Percentiles rank a stretch among this genome's conserved stretches.
These are phyloP conservation scores for Wickerhamiella alocasiicola DNA, from an alignment of 805 yeast species.

Conservation along the genomic window DNA sequence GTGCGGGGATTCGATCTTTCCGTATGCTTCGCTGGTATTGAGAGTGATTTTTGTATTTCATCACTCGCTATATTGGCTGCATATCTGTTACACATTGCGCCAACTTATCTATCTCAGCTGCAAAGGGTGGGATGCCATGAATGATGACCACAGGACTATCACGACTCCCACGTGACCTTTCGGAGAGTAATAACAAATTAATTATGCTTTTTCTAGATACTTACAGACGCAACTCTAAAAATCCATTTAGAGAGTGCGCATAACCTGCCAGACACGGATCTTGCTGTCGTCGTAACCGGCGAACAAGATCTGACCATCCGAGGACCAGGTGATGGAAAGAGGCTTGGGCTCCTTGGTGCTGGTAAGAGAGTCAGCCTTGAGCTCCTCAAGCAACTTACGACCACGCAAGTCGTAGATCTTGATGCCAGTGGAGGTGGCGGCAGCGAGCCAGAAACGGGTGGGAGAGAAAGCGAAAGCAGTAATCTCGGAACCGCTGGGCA, in stretches of 20 bases:
- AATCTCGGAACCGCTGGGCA: constrained; percentile 91
- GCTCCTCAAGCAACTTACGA: constrained; percentile 87
- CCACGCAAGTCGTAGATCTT: constrained; percentile 97
- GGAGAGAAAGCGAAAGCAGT: constrained; percentile 99
- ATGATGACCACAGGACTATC: no score
- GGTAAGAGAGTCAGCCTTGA: constrained; percentile 88
- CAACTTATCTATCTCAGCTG: no score
- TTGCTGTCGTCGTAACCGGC: constrained; percentile 99
- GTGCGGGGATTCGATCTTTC: neutral
- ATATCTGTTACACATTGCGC: neutral
- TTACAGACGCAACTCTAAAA: no score
- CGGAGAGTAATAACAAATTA: no score
- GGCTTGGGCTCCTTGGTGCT: constrained; percentile 97
- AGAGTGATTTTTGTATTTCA: neutral
- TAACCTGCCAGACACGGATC: constrained; percentile 99
- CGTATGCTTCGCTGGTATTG: neutral
- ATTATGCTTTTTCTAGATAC: no score
- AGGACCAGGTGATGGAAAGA: constrained; percentile 97
- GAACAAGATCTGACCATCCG: constrained; percentile 98
- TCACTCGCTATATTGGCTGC: neutral
- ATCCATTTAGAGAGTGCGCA: constrained; percentile 31
- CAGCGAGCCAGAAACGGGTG: constrained; percentile 99
- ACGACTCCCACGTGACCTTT: no score
- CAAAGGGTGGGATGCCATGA: no score
- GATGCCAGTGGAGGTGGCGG: constrained; percentile 96